These are phyloP conservation scores for Tilletiaria anomala DNA, from an alignment of 1,284 basidiomycete species.

Conservation along the genomic window DNA sequence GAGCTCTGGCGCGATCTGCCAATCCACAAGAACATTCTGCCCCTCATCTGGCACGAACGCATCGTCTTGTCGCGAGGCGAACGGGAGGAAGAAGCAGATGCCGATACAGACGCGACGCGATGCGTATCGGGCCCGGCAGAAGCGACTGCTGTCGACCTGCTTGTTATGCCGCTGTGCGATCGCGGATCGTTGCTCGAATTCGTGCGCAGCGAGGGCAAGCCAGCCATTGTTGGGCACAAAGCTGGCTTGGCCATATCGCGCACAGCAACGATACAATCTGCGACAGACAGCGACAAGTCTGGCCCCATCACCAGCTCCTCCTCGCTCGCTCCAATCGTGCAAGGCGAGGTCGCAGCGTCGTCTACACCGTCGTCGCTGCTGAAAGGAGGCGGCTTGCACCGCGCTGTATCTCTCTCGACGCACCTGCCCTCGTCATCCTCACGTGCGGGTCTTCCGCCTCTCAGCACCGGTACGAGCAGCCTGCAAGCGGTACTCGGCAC, in stretches of 20 bases:
- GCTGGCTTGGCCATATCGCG: neutral
- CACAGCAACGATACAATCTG: neutral
- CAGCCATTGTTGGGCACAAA: neutral
- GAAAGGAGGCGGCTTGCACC: no score
- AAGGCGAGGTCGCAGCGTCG: neutral
- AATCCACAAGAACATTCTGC: conserved; percentile 19
- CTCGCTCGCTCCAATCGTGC: neutral
- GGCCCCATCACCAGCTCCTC: neutral
- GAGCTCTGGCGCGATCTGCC: conserved; percentile 22
- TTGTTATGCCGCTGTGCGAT: conserved; percentile 29
- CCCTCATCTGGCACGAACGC: conserved; percentile 20
- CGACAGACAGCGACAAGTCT: neutral
- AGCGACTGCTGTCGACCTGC: conserved; percentile 8
- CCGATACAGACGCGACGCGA: neutral
- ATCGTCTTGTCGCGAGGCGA: conserved; percentile 9
- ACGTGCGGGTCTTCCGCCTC: no score
- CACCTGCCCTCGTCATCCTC: no score
- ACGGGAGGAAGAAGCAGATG: no score
- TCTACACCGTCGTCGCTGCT: neutral
- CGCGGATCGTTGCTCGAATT: conserved; percentile 23
- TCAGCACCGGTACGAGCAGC: no score
- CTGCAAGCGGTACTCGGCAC: no score
- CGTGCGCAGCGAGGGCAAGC: conserved; percentile 19
- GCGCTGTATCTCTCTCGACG: no score
- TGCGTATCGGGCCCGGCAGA: neutral